These are phyloP conservation scores for Capsella bursapastoris DNA, from an alignment of 345 rosid species.

Conservation along the genomic window DNA sequence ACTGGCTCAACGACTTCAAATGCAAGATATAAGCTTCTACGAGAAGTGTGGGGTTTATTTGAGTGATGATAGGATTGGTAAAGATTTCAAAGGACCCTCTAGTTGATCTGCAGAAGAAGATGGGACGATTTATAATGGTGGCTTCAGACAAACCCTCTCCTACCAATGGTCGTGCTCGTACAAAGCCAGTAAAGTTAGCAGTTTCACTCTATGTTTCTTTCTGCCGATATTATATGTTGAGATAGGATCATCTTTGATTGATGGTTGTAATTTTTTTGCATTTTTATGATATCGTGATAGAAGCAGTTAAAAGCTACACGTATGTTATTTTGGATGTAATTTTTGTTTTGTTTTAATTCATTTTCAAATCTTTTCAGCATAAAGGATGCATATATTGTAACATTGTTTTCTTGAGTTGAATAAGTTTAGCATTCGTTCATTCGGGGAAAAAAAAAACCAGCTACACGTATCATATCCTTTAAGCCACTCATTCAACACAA, in stretches of 20 bases:
- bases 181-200: too few relatives aligned
- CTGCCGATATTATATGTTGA: neutral
- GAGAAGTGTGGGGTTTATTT: slow-evolving; percentile 79
- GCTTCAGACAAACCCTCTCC: slow-evolving; percentile 51
- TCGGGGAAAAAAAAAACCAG: too few relatives aligned
- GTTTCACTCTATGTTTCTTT: neutral
- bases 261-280: neutral
- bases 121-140: slow-evolving; percentile 66
- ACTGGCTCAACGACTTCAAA: slow-evolving; percentile 39
- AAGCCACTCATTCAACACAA: too few relatives aligned
- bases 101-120: slow-evolving; percentile 76
- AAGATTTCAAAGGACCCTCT: slow-evolving; percentile 63
- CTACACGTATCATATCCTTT: too few relatives aligned
- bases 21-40: slow-evolving; percentile 80
- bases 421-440: too few relatives aligned
- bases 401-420: too few relatives aligned
- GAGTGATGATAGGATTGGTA: slow-evolving; percentile 29
- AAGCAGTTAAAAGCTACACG: too few relatives aligned
- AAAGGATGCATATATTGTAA: too few relatives aligned
- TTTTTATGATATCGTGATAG: too few relatives aligned
- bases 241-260: slow-evolving; percentile 27
- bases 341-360: too few relatives aligned
- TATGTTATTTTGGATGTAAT: too few relatives aligned
- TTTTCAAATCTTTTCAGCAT: too few relatives aligned
- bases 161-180: neutral